Base-by-base conservation (phyloP, 2,329 filamentous ascomycete species). In the Aspergillus caelatus region DNA sequence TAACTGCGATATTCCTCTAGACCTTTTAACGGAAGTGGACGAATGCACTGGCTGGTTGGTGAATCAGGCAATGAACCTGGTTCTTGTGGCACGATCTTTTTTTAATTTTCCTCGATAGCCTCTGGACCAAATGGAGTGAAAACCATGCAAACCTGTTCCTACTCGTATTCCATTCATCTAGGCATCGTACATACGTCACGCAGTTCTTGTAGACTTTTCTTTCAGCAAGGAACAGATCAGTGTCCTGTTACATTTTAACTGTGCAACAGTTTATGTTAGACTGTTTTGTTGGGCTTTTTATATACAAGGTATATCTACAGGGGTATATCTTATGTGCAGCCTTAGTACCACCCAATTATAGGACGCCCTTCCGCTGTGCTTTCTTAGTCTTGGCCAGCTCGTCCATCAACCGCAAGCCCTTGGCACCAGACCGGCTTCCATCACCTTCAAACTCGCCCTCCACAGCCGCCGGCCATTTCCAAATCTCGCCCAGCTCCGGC, bases 401-500 rank as follows among this genome's bases (percentile, higher is more conserved):
- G 10, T 80, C 76, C 67, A 68, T 71, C 64, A 80, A 60, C n/a
- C 73, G 69, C 64, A 78, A 65, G 30, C 74, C 73, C 61, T 77
- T 75, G 10, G 58, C 63, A 2, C 77, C 78, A 21, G 77, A 78
- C 10, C 77, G 72, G 62, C 77, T 79, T 14, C 77, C 78, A 63
- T 79, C 77, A 58, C 75, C 77, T 36, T 75, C 69, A 52, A 77
- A 73, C 8, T 69, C 64, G 1, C 56, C 58, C 39, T 67, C 65
- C 23, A 66, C 68, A 28, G 66, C 62, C 7, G 61, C 67, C 16
- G 73, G 72, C 81, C 80, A 83, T 8, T 70, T 63, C 83, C 83
- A 85, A 48, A 82, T 63, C 16, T 77, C 65, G 11, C 62, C 67
- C 54, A 82, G 70, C 43, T 80, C 81, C 1, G 74, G 67, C n/a